A percentile compares a stretch with the other conserved stretches of the same genome.
These are phyloP conservation scores for Colletotrichum simmondsii DNA, from an alignment of 2,329 filamentous ascomycete species.

Conservation along the genomic window DNA sequence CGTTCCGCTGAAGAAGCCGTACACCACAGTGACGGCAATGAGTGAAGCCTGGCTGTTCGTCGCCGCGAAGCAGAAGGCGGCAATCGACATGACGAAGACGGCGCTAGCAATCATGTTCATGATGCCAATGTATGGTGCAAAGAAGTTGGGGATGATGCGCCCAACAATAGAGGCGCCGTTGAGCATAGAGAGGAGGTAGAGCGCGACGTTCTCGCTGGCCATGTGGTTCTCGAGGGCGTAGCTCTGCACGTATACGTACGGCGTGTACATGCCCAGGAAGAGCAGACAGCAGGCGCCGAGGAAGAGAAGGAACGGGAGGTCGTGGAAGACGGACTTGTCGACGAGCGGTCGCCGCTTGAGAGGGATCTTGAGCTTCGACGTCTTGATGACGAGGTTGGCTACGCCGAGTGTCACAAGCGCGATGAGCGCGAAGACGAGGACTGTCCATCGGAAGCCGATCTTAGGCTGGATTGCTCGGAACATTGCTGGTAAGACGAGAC, in stretches of 20 bases:
- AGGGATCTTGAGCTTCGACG: conserved; percentile 23
- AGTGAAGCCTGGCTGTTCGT: conserved; percentile 26
- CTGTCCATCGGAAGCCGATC: conserved; percentile 28
- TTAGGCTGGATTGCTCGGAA: conserved; percentile 21
- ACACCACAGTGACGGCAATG: conserved; percentile 31
- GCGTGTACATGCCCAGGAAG: conserved; percentile 58
- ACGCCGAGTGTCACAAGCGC: conserved; percentile 24
- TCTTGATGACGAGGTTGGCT: conserved; percentile 27
- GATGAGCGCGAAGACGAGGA: conserved; percentile 26
- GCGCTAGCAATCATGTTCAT: conserved; percentile 42
- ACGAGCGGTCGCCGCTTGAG: conserved; percentile 31
- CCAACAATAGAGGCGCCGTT: conserved; percentile 58
- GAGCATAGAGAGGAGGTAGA: conserved; percentile 55
- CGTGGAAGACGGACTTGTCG: conserved; percentile 46
- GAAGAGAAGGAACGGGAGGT: conserved; percentile 51
- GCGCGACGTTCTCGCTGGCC: conserved; percentile 40
- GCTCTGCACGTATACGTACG: conserved; percentile 58
- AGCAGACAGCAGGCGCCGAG: conserved; percentile 47
- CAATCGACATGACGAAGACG: conserved; percentile 37
- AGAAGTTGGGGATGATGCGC: conserved; percentile 52
- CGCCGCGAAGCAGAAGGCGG: conserved; percentile 15
- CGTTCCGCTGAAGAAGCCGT: conserved; percentile 42
- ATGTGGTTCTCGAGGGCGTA: conserved; percentile 52
- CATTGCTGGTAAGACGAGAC: conserved; percentile 23
- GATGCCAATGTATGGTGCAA: conserved; percentile 46